phyloP scores from a whole-genome alignment of 805 yeast species.

The Danielia reshetovae region DNA sequence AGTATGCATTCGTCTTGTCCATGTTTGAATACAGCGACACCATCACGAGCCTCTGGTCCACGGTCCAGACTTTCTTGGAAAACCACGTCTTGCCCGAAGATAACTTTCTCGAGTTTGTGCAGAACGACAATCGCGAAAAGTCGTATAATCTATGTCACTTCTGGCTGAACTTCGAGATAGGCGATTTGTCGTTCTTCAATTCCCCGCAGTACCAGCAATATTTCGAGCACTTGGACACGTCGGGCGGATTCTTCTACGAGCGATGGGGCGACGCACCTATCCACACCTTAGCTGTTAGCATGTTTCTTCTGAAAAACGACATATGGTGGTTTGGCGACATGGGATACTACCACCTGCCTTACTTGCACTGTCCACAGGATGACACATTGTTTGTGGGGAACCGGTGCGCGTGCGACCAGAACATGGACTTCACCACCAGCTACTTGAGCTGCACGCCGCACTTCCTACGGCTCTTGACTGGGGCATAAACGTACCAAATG shows the following conservation, averaged over 20 bases:
- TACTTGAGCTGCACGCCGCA: constrained; percentile 13
- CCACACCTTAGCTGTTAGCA: constrained; percentile 3
- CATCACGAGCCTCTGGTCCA: constrained; percentile 60
- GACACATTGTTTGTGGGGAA: neutral
- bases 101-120: constrained; percentile 1
- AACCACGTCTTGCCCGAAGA: neutral
- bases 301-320: neutral
- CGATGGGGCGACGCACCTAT: constrained; percentile 6
- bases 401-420: constrained; percentile 8
- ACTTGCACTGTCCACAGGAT: constrained; percentile 4
- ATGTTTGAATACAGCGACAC: constrained; percentile 61
- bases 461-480: constrained; percentile 1
- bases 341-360: constrained; percentile 4
- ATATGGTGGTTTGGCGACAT: constrained; percentile 4
- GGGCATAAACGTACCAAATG: too few relatives aligned
- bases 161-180: constrained; percentile 5
- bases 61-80: neutral
- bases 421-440: constrained; percentile 3
- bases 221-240: constrained; percentile 1
- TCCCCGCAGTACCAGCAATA: neutral
- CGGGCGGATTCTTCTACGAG: constrained; percentile 5
- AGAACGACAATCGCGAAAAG: neutral
- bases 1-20: constrained; percentile 65
- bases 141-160: constrained; percentile 5
- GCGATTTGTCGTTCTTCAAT: neutral